Conservation (phyloP, 257 asterid genomes). For the Solanum chmielewskii region DNA sequence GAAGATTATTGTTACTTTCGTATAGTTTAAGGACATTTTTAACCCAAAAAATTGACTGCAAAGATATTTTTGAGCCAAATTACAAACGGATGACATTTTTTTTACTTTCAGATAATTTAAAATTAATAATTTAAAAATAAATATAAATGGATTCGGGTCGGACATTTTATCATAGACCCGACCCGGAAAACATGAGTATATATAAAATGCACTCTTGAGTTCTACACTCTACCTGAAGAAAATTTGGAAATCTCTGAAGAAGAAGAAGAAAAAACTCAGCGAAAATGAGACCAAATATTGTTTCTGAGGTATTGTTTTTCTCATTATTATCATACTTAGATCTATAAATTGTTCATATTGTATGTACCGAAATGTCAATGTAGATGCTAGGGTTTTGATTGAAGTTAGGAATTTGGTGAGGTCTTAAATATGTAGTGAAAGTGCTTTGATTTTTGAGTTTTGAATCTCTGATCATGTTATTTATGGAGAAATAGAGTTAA, state of each 20-base stretch:
- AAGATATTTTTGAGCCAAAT: too few relatives aligned
- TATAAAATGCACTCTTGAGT: neutral
- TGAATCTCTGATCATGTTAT: neutral
- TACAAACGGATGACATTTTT: too few relatives aligned
- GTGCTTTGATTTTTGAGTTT: neutral
- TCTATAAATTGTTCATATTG: neutral
- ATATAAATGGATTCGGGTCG: neutral
- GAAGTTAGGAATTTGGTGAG: neutral
- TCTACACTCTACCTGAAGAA: slow-evolving; percentile 4
- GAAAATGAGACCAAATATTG: slow-evolving; percentile 73
- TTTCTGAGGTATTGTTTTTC: slow-evolving; percentile 53
- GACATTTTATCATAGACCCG: neutral
- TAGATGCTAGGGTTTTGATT: neutral
- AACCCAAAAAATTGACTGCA: too few relatives aligned
- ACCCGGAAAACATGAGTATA: slow-evolving; percentile 5
- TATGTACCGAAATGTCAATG: neutral
- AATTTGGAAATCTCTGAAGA: slow-evolving; percentile 23
- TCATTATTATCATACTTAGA: neutral
- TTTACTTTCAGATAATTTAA: too few relatives aligned
- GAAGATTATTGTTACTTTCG: too few relatives aligned
- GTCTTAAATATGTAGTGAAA: neutral
- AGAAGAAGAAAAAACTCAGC: neutral
- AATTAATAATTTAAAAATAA: too few relatives aligned
- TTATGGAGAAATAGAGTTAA: neutral
- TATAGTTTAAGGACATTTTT: too few relatives aligned